Percentiles rank a stretch among this genome's conserved stretches.
These are phyloP conservation scores for Globisporangium paddicum DNA, from an alignment of 352 stramenopile species.

Conservation along the genomic window DNA sequence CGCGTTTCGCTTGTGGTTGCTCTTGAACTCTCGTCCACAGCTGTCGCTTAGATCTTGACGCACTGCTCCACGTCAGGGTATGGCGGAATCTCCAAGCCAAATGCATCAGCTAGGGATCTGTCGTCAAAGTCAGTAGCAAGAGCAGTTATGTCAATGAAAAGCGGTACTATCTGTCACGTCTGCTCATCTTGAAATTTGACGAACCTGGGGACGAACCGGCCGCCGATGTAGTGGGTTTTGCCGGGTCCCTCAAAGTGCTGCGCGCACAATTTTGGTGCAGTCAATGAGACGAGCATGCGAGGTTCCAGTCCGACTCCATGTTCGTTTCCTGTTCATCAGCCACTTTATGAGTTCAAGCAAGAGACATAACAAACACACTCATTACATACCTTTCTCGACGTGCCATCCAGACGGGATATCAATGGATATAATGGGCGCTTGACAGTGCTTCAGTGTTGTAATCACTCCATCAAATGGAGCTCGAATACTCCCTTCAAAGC, in stretches of 20 bases:
- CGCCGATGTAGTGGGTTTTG: conserved; percentile 94
- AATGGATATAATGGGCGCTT: conserved; percentile 91
- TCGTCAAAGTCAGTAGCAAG: neutral
- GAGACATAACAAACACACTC: neutral
- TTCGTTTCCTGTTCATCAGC: conserved; percentile 50
- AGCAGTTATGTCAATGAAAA: neutral
- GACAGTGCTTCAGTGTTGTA: conserved; percentile 41
- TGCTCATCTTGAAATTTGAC: neutral
- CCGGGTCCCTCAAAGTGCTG: conserved; percentile 78
- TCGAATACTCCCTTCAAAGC: conserved; percentile 87
- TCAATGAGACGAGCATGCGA: conserved; percentile 96
- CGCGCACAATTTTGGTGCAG: conserved; percentile 94
- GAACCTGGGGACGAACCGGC: conserved; percentile 93
- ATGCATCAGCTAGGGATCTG: conserved; percentile 53
- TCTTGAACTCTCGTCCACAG: neutral
- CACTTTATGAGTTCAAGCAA: neutral
- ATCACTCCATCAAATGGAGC: conserved; percentile 91
- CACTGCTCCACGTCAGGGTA: conserved; percentile 63
- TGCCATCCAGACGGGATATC: conserved; percentile 99
- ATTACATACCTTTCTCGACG: conserved; percentile 81
- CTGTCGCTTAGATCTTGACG: conserved; percentile 28
- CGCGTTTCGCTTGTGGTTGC: neutral
- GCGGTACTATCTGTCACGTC: neutral
- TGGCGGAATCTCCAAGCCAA: conserved; percentile 54
- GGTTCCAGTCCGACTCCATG: conserved; percentile 77